These are phyloP conservation scores for Microstegium vimineum DNA, from an alignment of 176 grass and related monocot species.

Conservation along the genomic window DNA sequence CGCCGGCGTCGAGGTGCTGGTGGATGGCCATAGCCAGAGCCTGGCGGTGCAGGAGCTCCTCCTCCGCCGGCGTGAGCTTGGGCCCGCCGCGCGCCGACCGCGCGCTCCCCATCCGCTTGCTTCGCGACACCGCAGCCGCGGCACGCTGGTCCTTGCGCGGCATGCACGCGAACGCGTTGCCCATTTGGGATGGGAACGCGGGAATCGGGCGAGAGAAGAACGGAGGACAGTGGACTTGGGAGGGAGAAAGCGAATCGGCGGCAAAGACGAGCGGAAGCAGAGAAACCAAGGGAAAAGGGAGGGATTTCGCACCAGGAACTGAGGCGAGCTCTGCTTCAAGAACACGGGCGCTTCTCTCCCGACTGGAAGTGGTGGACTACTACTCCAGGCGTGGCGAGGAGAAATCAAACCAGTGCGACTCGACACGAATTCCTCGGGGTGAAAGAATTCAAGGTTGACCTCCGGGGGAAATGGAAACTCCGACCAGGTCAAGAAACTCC, in stretches of 20 bases:
- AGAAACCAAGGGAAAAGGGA: not conserved
- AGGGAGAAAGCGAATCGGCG: conserved; percentile 22
- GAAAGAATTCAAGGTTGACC: not conserved
- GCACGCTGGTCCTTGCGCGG: conserved; percentile 36
- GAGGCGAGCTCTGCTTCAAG: conserved; percentile 15
- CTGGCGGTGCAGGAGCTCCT: conserved; percentile 85
- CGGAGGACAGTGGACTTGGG: not conserved
- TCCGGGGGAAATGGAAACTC: not conserved
- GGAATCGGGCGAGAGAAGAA: too few species aligned
- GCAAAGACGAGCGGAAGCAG: conserved; percentile 2
- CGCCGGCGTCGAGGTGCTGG: conserved; percentile 86
- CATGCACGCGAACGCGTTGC: conserved; percentile 76
- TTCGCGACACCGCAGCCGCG: conserved; percentile 42
- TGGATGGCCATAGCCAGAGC: conserved; percentile 93
- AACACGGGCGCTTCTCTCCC: not conserved
- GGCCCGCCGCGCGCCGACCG: conserved; percentile 47
- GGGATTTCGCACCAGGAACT: not conserved
- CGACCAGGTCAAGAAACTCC: conserved; percentile 5
- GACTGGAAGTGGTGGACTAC: not conserved
- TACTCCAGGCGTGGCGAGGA: too few species aligned
- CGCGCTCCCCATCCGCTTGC: conserved; percentile 59
- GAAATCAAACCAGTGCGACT: not conserved
- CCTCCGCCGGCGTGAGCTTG: conserved; percentile 71
- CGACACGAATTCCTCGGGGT: not conserved
- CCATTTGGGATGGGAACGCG: too few species aligned